Conservation (phyloP, 2,329 filamentous ascomycete species). For the Nigrograna mackinnonii region DNA sequence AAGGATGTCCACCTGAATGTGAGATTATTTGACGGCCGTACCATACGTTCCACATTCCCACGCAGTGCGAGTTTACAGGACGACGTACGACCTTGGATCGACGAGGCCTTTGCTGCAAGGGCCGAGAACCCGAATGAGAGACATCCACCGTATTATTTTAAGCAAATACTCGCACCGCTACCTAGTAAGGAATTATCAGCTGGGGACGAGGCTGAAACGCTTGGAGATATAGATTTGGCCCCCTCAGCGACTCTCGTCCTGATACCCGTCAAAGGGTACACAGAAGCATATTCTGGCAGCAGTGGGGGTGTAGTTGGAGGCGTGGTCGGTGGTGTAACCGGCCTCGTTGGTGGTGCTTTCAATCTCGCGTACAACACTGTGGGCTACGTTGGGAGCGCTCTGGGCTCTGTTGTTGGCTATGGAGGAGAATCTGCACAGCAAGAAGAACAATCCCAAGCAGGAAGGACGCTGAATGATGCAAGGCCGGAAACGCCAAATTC, state of each 20-base stretch:
- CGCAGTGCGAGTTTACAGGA: slow-evolving; percentile 63
- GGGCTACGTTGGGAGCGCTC: slow-evolving; percentile 33
- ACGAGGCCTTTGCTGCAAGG: slow-evolving; percentile 44
- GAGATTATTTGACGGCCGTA: slow-evolving; percentile 81
- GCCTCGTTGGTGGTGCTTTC: slow-evolving; percentile 36
- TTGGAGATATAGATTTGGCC: slow-evolving; percentile 71
- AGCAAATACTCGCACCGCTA: slow-evolving; percentile 77
- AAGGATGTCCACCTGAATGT: slow-evolving; percentile 64
- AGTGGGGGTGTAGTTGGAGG: slow-evolving; percentile 33
- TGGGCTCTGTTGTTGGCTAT: slow-evolving; percentile 34
- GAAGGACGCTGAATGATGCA: slow-evolving; percentile 3
- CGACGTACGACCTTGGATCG: slow-evolving; percentile 79
- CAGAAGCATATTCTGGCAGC: slow-evolving; percentile 58
- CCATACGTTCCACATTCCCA: slow-evolving; percentile 73
- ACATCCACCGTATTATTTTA: slow-evolving; percentile 74
- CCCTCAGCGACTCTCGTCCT: slow-evolving; percentile 85
- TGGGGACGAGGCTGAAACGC: slow-evolving; percentile 70
- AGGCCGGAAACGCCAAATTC: slow-evolving; percentile 4
- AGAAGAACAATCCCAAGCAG: slow-evolving; percentile 5
- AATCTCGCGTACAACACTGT: slow-evolving; percentile 38
- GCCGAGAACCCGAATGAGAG: slow-evolving; percentile 19
- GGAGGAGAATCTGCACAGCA: slow-evolving; percentile 10
- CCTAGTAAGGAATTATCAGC: slow-evolving; percentile 76
- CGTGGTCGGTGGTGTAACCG: slow-evolving; percentile 23
- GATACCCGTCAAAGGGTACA: slow-evolving; percentile 67